A percentile compares a stretch with the other conserved stretches of the same genome.
phyloP scores from a whole-genome alignment of 2,329 filamentous ascomycete species.

The Colletotrichum theobromicola region DNA sequence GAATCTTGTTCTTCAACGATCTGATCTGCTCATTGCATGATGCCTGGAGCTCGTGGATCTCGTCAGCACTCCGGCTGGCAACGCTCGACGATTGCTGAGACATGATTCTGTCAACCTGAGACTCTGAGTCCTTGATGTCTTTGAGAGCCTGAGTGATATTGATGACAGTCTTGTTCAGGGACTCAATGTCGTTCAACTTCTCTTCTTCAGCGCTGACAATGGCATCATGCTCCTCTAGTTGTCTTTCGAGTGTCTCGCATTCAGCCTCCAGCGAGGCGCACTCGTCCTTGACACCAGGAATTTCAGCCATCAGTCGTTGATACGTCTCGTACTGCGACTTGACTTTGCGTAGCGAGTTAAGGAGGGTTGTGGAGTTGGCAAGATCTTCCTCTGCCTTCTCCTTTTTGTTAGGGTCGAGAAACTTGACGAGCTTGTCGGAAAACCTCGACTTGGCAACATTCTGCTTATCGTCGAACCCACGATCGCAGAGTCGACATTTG shows the following conservation, averaged over 20 bases:
- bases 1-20: conserved; percentile 65
- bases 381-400: conserved; percentile 66
- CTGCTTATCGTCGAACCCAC: conserved; percentile 67
- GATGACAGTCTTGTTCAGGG: conserved; percentile 75
- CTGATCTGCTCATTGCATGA: conserved; percentile 71
- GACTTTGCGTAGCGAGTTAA: conserved; percentile 66
- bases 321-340: conserved; percentile 77
- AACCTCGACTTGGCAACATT: conserved; percentile 66
- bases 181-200: conserved; percentile 74
- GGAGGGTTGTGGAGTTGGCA: conserved; percentile 51
- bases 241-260: conserved; percentile 61
- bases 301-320: conserved; percentile 71
- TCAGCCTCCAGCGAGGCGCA: conserved; percentile 66
- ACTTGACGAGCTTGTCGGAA: conserved; percentile 68
- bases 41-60: conserved; percentile 81
- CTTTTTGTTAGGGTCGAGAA: conserved; percentile 66
- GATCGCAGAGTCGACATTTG: conserved; percentile 77
- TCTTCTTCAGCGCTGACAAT: conserved; percentile 68
- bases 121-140: conserved; percentile 74
- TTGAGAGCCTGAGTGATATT: conserved; percentile 75
- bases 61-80: conserved; percentile 74
- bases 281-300: conserved; percentile 72
- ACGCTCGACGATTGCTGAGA: conserved; percentile 77
- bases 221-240: conserved; percentile 72
- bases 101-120: conserved; percentile 76